A percentile compares a stretch with the other conserved stretches of the same genome.
Evolutionary conservation across 306 rosid species (phyloP).

Genomic region (Medicago arabica): DNA sequence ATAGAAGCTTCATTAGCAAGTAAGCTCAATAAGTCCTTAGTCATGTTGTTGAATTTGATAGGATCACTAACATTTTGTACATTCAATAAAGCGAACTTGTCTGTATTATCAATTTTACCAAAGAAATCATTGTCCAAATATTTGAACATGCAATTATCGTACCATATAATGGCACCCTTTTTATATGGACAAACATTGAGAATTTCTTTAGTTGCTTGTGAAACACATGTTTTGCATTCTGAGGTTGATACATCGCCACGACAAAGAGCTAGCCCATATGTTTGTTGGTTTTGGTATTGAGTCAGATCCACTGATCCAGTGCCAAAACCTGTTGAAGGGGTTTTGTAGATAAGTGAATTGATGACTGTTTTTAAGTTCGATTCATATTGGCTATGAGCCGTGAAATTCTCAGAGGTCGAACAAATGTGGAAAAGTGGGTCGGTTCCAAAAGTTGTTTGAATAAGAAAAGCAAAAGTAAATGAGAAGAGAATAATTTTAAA

Average conservation of each 20-base stretch:
- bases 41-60: conserved; percentile 27
- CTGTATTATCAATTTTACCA: conserved; percentile 43
- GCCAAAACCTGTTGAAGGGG: conserved; percentile 53
- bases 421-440: conserved; percentile 53
- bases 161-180: conserved; percentile 47
- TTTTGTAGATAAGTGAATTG: conserved; percentile 31
- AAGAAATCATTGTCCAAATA: conserved; percentile 48
- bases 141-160: conserved; percentile 47
- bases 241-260: conserved; percentile 40
- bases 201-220: conserved; percentile 37
- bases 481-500: conserved; percentile 1
- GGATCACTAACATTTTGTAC: conserved; percentile 28
- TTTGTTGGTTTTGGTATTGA: conserved; percentile 1
- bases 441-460: conserved; percentile 46
- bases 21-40: conserved; percentile 22
- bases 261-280: conserved; percentile 50
- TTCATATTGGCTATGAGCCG: conserved; percentile 39
- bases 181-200: conserved; percentile 34
- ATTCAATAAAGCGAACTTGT: conserved; percentile 36
- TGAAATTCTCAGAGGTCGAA: conserved; percentile 51
- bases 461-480: conserved; percentile 31
- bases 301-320: conserved; percentile 7
- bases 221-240: conserved; percentile 49
- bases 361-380: conserved; percentile 33
- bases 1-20: conserved; percentile 24